Base-by-base conservation (phyloP, 2,329 filamentous ascomycete species). In the Fusarium robinianum region DNA sequence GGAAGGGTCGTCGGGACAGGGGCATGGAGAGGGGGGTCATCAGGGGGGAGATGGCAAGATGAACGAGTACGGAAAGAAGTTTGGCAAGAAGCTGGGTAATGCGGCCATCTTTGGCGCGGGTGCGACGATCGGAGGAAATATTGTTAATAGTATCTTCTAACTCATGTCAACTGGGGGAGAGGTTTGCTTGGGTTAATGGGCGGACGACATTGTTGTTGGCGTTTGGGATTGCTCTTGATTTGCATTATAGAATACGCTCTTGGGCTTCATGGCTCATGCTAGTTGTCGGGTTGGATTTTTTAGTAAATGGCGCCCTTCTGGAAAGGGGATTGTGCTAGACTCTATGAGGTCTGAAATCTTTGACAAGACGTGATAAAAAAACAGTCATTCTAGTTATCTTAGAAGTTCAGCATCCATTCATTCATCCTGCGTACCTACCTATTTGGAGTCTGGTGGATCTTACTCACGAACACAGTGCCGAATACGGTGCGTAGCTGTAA, bases 61-160 rank as follows among this genome's bases (percentile, higher is more conserved):
- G 11, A 78, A 83, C 52, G 78, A 89, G 69, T 80, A 84, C 42
- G 90, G 89, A 42, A 96, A 96, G 83, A 96, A 96, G 74, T 88
- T 96, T 70, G 91, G 92, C 57, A 95, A 95, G 81, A 97, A 96
- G 77, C 60, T 74, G 30, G 92, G 92, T 6, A 84, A 84, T 60
- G 78, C 79, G 30, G 90, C 90, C 18, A 90, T 96, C 57, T 95
- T 95, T 62, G 92, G 92, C 67, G 92, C 92, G 33, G 91, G 92
- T 69, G 91, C 92, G 34, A 94, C 89, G 2, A 86, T 96, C 53
- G 91, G 91, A 64, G 82, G 86, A 57, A 94, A 95, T 65, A 83
- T 96, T 64, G 90, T 96, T 58, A 94, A 95, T 70, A 83, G 85
- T 53, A 95, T 95, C 60, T 94, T 96, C 68, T 95, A 83, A 63